Evolutionary conservation across 2,329 filamentous ascomycete species (phyloP).

Genomic region (Nigrospora oryzae): DNA sequence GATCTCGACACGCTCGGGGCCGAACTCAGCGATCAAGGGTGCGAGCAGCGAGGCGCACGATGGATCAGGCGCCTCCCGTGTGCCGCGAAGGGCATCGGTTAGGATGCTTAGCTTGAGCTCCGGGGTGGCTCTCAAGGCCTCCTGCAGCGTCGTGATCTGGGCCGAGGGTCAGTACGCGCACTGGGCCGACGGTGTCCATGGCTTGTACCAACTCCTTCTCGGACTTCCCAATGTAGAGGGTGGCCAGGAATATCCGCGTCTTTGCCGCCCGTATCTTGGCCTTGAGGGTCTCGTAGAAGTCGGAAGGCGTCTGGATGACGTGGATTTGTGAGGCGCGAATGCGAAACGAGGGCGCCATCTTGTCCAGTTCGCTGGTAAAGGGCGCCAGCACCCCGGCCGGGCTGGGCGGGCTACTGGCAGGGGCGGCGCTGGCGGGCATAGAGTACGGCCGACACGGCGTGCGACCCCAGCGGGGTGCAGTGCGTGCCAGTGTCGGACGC

Average conservation of each 20-base stretch:
- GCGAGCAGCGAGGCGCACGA: slow-evolving; percentile 85
- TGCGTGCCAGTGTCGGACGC: slow-evolving; percentile 13
- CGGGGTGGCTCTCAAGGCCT: slow-evolving; percentile 66
- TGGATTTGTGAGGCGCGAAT: slow-evolving; percentile 72
- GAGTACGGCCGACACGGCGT: slow-evolving; percentile 27
- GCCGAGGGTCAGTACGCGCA: slow-evolving; percentile 4
- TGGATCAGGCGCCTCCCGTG: slow-evolving; percentile 75
- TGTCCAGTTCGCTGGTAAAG: slow-evolving; percentile 68
- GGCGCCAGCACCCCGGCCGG: slow-evolving; percentile 38
- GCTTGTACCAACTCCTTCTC: slow-evolving; percentile 70
- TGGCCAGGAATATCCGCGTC: slow-evolving; percentile 82
- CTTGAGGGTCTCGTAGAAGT: slow-evolving; percentile 90
- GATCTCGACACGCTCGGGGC: slow-evolving; percentile 75
- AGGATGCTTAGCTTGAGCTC: slow-evolving; percentile 77
- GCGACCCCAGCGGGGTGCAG: slow-evolving; percentile 12
- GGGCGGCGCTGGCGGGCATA: slow-evolving; percentile 19
- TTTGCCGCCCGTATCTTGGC: slow-evolving; percentile 75
- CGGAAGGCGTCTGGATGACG: slow-evolving; percentile 71
- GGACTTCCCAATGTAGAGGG: slow-evolving; percentile 89
- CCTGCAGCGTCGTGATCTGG: slow-evolving; percentile 66
- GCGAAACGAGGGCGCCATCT: slow-evolving; percentile 83
- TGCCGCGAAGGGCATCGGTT: slow-evolving; percentile 85
- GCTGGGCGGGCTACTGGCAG: slow-evolving; percentile 15
- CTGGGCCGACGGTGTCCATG: slow-evolving; percentile 7
- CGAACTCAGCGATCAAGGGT: slow-evolving; percentile 77